phyloP scores from a whole-genome alignment of 352 stramenopile genomes.

The Globisporangium paddicum region DNA sequence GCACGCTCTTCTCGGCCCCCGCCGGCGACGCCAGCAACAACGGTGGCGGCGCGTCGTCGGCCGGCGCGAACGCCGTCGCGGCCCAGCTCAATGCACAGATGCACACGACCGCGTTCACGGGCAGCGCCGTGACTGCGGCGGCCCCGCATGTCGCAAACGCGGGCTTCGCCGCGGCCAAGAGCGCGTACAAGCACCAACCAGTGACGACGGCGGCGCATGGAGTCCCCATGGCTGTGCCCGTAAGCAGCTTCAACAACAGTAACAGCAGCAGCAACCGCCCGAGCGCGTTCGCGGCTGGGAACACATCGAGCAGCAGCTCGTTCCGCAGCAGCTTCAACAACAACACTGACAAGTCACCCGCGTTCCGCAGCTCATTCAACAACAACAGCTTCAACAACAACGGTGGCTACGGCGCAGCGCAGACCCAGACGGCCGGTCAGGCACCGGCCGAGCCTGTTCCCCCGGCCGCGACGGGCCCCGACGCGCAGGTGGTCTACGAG shows the following conservation, averaged over 20 bases:
- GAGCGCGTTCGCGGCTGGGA: slow-evolving; percentile 12
- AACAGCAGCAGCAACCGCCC: slow-evolving; percentile 1
- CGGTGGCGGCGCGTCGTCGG: background rate
- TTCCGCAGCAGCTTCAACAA: slow-evolving; percentile 9
- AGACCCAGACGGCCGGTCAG: slow-evolving; percentile 7
- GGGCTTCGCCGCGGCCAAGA: slow-evolving; percentile 1
- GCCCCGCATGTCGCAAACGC: slow-evolving; percentile 9
- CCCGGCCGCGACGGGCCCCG: slow-evolving; percentile 34
- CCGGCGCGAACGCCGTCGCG: slow-evolving; percentile 13
- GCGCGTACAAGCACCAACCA: background rate
- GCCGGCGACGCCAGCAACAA: background rate
- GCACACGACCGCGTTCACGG: slow-evolving; percentile 11
- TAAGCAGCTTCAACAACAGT: slow-evolving; percentile 5
- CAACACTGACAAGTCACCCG: slow-evolving; percentile 8
- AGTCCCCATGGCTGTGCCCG: slow-evolving; percentile 15
- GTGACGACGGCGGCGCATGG: background rate
- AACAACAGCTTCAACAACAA: slow-evolving; percentile 11
- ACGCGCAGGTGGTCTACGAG: slow-evolving; percentile 56
- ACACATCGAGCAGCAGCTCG: slow-evolving; percentile 9
- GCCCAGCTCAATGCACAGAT: slow-evolving; percentile 11
- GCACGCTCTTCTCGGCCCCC: slow-evolving; percentile 31
- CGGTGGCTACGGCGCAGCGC: slow-evolving; percentile 11
- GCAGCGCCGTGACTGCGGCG: background rate
- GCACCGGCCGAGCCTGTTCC: slow-evolving; percentile 31
- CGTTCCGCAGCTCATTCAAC: slow-evolving; percentile 18